Evolutionary conservation across 2,329 filamentous ascomycete species (phyloP).

Genomic region (Zopfia rhizophila): DNA sequence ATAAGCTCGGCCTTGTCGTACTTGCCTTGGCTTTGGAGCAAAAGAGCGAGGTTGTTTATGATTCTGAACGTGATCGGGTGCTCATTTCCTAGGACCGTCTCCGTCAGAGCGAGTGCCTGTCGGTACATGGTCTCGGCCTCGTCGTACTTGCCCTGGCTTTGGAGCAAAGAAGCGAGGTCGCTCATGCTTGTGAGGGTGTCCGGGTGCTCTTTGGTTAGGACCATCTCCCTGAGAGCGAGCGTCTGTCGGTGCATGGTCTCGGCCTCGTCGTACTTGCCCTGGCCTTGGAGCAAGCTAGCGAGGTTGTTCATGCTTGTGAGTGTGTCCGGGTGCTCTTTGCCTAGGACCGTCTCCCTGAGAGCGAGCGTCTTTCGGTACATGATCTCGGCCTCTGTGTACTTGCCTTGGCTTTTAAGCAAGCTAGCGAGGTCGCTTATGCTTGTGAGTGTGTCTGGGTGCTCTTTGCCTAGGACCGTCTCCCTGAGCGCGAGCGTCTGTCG

Average conservation of each 20-base stretch:
- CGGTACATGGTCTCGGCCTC: conserved; percentile 10
- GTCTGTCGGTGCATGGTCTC: too few species aligned
- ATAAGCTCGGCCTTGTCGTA: not conserved
- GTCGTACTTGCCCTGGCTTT: conserved; percentile 20
- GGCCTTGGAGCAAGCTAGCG: too few species aligned
- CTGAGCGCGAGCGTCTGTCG: too few species aligned
- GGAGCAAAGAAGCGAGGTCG: conserved; percentile 19
- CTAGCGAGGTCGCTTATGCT: too few species aligned
- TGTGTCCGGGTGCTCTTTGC: conserved; percentile 13
- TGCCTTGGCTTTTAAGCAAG: too few species aligned
- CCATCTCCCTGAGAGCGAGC: not conserved
- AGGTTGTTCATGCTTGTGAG: conserved; percentile 14
- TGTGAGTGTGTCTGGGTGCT: too few species aligned
- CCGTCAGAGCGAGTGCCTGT: conserved; percentile 9
- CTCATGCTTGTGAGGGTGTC: conserved; percentile 23
- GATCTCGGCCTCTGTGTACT: too few species aligned
- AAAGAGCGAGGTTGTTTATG: conserved; percentile 9
- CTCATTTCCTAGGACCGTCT: conserved; percentile 13
- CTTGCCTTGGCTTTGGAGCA: not conserved
- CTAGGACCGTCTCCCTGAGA: conserved; percentile 12
- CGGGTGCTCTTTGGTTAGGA: conserved; percentile 10
- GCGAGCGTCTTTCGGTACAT: too few species aligned
- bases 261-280: too few species aligned
- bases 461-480: too few species aligned
- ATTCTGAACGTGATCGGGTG: conserved; percentile 12